These are phyloP conservation scores for Umbelopsis ramanniana DNA, from an alignment of 192 early-diverging fungal species.

Conservation along the genomic window DNA sequence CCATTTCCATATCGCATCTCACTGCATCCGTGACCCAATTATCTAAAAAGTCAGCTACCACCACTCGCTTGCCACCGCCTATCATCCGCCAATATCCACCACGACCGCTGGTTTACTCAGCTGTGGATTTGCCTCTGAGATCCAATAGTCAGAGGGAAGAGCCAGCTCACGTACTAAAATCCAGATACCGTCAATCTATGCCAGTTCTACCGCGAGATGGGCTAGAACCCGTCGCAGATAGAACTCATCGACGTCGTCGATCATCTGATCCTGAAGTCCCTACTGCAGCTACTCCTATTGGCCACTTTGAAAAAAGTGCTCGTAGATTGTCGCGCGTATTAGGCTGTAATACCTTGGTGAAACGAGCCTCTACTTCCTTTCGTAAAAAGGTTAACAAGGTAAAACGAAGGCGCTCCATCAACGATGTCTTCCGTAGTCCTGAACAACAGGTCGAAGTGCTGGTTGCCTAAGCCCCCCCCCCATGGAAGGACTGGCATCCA, in stretches of 20 bases:
- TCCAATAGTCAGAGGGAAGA: conserved; percentile 3
- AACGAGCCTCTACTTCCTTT: conserved; percentile 2
- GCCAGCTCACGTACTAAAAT: background rate
- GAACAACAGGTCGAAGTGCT: conserved; percentile 9
- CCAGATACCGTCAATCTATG: conserved; percentile 15
- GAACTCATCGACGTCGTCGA: conserved; percentile 14
- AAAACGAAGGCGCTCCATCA: background rate
- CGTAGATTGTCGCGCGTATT: background rate
- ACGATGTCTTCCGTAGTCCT: conserved; percentile 11
- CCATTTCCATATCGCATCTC: conserved; percentile 27
- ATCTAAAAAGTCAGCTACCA: conserved; percentile 4
- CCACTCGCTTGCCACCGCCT: conserved; percentile 28
- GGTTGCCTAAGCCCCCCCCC: background rate
- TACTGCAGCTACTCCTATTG: background rate
- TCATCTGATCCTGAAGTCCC: conserved; percentile 10
- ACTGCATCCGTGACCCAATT: conserved; percentile 11
- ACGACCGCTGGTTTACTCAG: conserved; percentile 34
- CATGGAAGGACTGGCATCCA: background rate
- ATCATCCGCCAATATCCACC: conserved; percentile 42
- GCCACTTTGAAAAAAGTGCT: background rate
- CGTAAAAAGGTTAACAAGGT: background rate
- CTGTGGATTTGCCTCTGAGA: conserved; percentile 32
- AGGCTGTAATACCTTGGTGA: conserved; percentile 14
- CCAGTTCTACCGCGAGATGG: background rate
- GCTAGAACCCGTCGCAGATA: background rate